phyloP scores from a whole-genome alignment of 495 filamentous ascomycete species.

The Chaetomium fimeti region DNA sequence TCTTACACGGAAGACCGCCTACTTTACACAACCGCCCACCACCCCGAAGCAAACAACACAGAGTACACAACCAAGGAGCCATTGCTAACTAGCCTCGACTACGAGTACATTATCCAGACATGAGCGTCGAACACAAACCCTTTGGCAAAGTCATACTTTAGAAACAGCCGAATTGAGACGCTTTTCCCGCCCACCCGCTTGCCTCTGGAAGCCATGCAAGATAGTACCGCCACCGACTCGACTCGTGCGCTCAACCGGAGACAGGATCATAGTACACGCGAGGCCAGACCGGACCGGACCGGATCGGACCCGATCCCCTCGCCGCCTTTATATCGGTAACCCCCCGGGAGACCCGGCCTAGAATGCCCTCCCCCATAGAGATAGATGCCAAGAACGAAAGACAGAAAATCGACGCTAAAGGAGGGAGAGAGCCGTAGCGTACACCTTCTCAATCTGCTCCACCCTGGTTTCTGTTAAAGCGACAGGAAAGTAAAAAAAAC shows the following conservation, averaged over 20 bases:
- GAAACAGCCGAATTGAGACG: not conserved
- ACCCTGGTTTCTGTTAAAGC: not conserved
- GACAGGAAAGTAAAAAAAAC: not conserved
- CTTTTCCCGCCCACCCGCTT: slow-evolving; percentile 1
- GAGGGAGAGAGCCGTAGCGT: not conserved
- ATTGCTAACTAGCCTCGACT: not conserved
- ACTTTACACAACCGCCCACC: too few relatives aligned
- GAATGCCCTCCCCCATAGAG: not conserved
- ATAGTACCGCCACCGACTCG: not conserved
- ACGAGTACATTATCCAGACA: slow-evolving; percentile 13
- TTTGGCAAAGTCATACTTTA: not conserved
- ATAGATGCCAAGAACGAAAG: not conserved
- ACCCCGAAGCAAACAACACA: too few relatives aligned
- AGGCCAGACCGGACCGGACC: not conserved
- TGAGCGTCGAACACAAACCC: not conserved
- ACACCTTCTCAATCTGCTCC: not conserved
- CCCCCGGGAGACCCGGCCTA: not conserved
- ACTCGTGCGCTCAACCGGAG: not conserved
- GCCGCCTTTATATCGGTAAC: not conserved
- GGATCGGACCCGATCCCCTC: not conserved
- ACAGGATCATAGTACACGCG: not conserved
- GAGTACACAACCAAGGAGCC: not conserved
- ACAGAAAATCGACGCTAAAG: not conserved
- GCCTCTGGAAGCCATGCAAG: not conserved
- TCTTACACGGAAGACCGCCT: too few relatives aligned